Conservation (phyloP, 2,329 filamentous ascomycete species). For the Monosporascus sp. region DNA sequence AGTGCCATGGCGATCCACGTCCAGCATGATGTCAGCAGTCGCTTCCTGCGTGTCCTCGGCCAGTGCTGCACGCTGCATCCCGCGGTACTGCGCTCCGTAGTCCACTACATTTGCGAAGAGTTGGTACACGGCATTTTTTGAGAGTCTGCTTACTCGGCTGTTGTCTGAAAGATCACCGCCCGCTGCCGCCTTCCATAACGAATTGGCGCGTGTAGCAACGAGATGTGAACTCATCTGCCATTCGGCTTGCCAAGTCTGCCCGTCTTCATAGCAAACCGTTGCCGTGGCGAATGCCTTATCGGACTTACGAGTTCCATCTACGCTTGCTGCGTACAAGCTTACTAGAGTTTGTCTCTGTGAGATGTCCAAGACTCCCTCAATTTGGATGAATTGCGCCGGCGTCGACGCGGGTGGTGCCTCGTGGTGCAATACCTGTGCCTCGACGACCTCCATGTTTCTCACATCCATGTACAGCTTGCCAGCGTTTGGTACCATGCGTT, state of each 20-base stretch:
- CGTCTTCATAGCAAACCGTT: conserved; percentile 53
- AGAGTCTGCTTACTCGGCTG: conserved; percentile 55
- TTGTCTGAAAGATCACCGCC: conserved; percentile 37
- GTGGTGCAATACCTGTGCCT: conserved; percentile 57
- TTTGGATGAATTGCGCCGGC: conserved; percentile 54
- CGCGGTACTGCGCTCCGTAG: conserved; percentile 44
- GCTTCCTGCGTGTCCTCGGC: conserved; percentile 38
- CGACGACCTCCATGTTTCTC: conserved; percentile 36
- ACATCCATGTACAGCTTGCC: conserved; percentile 23
- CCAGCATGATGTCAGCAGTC: conserved; percentile 41
- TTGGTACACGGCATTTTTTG: conserved; percentile 70
- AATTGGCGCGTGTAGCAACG: conserved; percentile 55
- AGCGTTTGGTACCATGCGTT: conserved; percentile 41
- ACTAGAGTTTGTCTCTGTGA: conserved; percentile 46
- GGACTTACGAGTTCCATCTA: conserved; percentile 51
- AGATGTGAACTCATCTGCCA: conserved; percentile 62
- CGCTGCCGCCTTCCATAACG: conserved; percentile 51
- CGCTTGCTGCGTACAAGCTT: conserved; percentile 51
- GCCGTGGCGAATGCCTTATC: conserved; percentile 36
- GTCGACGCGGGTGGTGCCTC: conserved; percentile 18
- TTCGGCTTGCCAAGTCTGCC: conserved; percentile 52
- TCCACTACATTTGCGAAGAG: conserved; percentile 49
- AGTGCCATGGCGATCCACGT: conserved; percentile 33
- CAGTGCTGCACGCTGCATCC: conserved; percentile 51
- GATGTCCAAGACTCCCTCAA: conserved; percentile 43